Percentiles rank a stretch among this genome's conserved stretches.
Conservation (phyloP, 2,329 filamentous ascomycete genomes). For the Stylonectria norvegica region DNA sequence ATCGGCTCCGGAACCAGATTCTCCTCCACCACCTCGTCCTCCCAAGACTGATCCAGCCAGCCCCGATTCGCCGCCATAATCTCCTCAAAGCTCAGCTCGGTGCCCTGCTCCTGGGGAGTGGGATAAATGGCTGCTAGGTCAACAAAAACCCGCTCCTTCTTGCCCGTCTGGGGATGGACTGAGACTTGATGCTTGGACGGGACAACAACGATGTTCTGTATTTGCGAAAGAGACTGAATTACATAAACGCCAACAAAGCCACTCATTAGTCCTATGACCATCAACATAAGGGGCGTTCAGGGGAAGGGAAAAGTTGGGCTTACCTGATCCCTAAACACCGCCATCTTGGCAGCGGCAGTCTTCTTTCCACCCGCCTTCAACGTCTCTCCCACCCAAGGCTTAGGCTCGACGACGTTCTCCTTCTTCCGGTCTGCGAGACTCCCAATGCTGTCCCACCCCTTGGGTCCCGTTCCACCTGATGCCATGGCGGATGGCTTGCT, state of each 20-base stretch:
- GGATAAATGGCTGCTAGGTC: conserved; percentile 84
- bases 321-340: conserved; percentile 95
- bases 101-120: conserved; percentile 63
- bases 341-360: conserved; percentile 70
- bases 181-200: conserved; percentile 73
- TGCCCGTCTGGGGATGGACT: conserved; percentile 77
- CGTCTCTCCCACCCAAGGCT: conserved; percentile 89
- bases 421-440: conserved; percentile 86
- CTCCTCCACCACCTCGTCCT: conserved; percentile 39
- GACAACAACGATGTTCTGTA: conserved; percentile 66
- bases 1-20: conserved; percentile 30
- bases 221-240: conserved; percentile 56
- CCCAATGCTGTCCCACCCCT: conserved; percentile 90
- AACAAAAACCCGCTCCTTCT: conserved; percentile 82
- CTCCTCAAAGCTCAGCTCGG: conserved; percentile 89
- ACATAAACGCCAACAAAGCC: conserved; percentile 40
- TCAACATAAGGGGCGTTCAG: conserved; percentile 68
- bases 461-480: conserved; percentile 51
- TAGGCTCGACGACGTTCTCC: conserved; percentile 83
- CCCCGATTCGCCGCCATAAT: conserved; percentile 75
- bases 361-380: conserved; percentile 84
- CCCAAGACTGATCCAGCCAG: conserved; percentile 59
- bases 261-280: conserved; percentile 93
- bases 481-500: conserved; percentile 55
- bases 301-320: conserved; percentile 32